These are phyloP conservation scores for Neofusicoccum parvum DNA, from an alignment of 2,329 filamentous ascomycete species.

Conservation along the genomic window DNA sequence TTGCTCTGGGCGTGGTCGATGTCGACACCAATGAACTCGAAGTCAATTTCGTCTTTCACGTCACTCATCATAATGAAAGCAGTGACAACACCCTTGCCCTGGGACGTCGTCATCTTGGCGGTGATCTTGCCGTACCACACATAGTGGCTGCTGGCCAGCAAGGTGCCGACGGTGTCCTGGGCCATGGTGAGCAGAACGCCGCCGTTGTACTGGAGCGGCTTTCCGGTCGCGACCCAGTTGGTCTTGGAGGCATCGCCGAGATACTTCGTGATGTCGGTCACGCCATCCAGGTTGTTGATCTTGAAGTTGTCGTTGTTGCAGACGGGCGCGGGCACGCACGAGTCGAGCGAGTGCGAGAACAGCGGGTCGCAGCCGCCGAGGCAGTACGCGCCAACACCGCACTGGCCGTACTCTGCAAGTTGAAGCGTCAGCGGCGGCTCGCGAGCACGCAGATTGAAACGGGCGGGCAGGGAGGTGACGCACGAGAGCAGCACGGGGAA, in stretches of 20 bases:
- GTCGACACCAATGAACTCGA: slow-evolving; percentile 87
- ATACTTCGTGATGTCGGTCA: slow-evolving; percentile 76
- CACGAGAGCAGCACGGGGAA: slow-evolving; percentile 45
- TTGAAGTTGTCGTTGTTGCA: slow-evolving; percentile 75
- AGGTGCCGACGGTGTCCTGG: slow-evolving; percentile 78
- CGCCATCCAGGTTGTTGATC: slow-evolving; percentile 70
- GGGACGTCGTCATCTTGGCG: slow-evolving; percentile 80
- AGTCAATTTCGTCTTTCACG: slow-evolving; percentile 98
- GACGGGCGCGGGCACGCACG: slow-evolving; percentile 81
- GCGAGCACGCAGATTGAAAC: background rate
- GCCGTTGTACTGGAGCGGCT: slow-evolving; percentile 67
- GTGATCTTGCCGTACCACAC: slow-evolving; percentile 97
- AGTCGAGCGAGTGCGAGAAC: slow-evolving; percentile 78
- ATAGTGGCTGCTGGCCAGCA: slow-evolving; percentile 81
- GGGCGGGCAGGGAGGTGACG: slow-evolving; percentile 35
- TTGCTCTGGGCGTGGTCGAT: slow-evolving; percentile 83
- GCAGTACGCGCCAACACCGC: slow-evolving; percentile 92
- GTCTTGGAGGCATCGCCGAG: slow-evolving; percentile 77
- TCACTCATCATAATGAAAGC: slow-evolving; percentile 95
- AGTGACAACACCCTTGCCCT: slow-evolving; percentile 87
- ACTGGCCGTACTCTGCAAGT: slow-evolving; percentile 79
- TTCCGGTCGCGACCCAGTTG: slow-evolving; percentile 89
- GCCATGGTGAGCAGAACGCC: slow-evolving; percentile 84
- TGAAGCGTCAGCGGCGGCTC: slow-evolving; percentile 17
- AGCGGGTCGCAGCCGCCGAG: slow-evolving; percentile 91